Evolutionary conservation across 2,329 filamentous ascomycete species (phyloP), one percentile per base, ranked within the genome.

Genomic region (Arthrinium phaeospermum): DNA sequence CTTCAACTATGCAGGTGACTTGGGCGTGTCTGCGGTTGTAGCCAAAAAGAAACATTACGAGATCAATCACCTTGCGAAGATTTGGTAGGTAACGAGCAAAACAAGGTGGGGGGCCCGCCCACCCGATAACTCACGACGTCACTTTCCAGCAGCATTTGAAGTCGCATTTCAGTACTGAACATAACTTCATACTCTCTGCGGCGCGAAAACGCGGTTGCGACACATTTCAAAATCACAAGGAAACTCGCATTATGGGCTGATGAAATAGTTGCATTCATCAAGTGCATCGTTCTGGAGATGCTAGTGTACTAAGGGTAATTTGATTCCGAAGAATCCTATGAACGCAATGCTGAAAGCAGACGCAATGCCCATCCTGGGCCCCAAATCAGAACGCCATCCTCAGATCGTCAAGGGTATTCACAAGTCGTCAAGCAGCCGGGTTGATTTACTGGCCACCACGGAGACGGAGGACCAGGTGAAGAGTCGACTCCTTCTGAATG

Each of bases 401-500:
- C 14, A 16, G n/a, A 71, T 75, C 67, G 22, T 49, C 10, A 47
- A 64, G 71, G 72, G 71, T 73, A 74, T 71, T 57, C 44, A 57
- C 44, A 57, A 68, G 19, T 53, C 44, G 69, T 69, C 41, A 46
- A 27, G n/a, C 64, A 37, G 53, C 8, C 14, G 10, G 8, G 24
- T 68, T 76, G 49, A 77, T 73, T 79, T 85, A 87, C 80, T 86
- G 84, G 74, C 91, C 91, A 85, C 91, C 91, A 85, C 91, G 91
- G 37, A 93, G 88, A 83, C 91, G 90, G 71, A 93, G 89, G 69
- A 93, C 91, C 77, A 93, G 82, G 82, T 93, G 91, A 16, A 93
- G 87, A 1, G 91, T 93, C 6, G 90, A 91, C 80, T 93, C 91
- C 83, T 93, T 93, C 84, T 96, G 94, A 74, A 96, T 96, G 85